Conservation (phyloP, 1,139 yeast genomes). For the Saccharomyces pastorianus region DNA sequence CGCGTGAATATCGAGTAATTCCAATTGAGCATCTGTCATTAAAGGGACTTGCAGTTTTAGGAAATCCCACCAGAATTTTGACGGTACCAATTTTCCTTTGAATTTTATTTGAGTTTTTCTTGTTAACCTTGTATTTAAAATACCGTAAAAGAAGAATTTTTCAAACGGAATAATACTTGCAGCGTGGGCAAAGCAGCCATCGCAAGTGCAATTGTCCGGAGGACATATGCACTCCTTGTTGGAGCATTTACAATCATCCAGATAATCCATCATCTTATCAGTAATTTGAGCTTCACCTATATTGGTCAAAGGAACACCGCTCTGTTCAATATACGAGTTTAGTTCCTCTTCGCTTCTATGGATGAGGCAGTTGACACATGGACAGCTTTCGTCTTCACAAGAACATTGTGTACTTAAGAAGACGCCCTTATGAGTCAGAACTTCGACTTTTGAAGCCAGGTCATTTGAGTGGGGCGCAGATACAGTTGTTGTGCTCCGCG, state of each 20-base stretch:
- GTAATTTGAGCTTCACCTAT: constrained; percentile 18
- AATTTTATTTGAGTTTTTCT: constrained; percentile 25
- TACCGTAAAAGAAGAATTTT: constrained; percentile 20
- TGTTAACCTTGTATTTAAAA: constrained; percentile 20
- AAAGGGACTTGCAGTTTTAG: constrained; percentile 21
- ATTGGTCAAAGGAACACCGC: constrained; percentile 27
- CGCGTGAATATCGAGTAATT: background rate
- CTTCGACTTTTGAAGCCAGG: background rate
- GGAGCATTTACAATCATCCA: constrained; percentile 8
- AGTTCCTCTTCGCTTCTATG: constrained; percentile 31
- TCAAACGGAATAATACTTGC: constrained; percentile 24
- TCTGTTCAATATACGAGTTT: constrained; percentile 22
- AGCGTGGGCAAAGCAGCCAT: constrained; percentile 22
- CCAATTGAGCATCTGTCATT: background rate
- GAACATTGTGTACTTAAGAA: constrained; percentile 30
- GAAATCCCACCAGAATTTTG: constrained; percentile 31
- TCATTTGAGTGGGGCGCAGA: background rate
- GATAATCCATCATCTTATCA: constrained; percentile 5
- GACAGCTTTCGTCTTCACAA: constrained; percentile 27
- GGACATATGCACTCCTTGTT: constrained; percentile 16
- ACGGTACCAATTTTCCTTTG: constrained; percentile 26
- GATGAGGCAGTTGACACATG: constrained; percentile 28
- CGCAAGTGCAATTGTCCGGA: background rate
- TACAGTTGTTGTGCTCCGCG: background rate
- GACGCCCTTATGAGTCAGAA: constrained; percentile 28